Evolutionary conservation across 345 rosid genomes (phyloP).

Genomic region (Populus deltoides): DNA sequence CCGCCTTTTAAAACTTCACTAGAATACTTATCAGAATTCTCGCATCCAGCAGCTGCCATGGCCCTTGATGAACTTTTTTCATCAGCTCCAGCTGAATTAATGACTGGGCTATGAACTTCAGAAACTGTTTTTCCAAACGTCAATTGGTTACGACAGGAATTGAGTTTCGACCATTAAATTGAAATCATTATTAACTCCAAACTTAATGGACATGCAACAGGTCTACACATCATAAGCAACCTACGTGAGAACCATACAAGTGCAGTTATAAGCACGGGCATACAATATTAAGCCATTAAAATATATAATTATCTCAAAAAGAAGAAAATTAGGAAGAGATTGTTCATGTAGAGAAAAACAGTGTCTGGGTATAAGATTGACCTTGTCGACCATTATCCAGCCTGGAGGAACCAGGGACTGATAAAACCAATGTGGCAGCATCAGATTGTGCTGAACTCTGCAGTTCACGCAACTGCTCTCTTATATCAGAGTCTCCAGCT

Average conservation of each 20-base stretch:
- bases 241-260: neutral
- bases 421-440: constrained; percentile 8
- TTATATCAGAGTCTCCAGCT: constrained; percentile 14
- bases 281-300: neutral
- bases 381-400: constrained; percentile 29
- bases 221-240: neutral
- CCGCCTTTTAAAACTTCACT: constrained; percentile 20
- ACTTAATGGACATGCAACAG: neutral
- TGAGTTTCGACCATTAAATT: constrained; percentile 13
- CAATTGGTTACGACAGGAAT: constrained; percentile 10
- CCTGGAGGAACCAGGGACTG: constrained; percentile 7
- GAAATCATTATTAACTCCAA: neutral
- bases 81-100: constrained; percentile 21
- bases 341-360: neutral
- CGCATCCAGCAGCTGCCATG: constrained; percentile 15
- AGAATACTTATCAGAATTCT: constrained; percentile 14
- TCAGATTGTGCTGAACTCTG: constrained; percentile 19
- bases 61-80: constrained; percentile 1
- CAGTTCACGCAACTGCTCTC: constrained; percentile 19
- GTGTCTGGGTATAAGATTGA: constrained; percentile 1
- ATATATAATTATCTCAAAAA: neutral
- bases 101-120: constrained; percentile 11
- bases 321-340: neutral
- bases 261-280: neutral
- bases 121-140: constrained; percentile 8